Evolutionary conservation across 106 monocot species (phyloP).

Genomic region (Dioscorea zingiberensis): DNA sequence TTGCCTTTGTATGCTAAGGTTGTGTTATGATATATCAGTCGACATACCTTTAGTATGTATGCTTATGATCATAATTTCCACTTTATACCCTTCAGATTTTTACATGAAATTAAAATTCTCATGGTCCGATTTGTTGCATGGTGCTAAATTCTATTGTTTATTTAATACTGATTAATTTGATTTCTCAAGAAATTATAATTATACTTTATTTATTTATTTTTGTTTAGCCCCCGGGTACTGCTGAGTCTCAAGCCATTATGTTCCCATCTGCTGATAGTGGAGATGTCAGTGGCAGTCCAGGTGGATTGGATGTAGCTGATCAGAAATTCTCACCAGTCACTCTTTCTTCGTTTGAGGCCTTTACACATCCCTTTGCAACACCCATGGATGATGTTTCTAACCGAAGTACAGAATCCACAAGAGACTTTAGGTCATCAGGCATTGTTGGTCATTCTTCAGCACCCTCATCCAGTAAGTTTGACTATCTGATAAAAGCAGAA

Average conservation of each 20-base stretch:
- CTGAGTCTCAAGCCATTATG: conserved; percentile 57
- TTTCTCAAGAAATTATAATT: too few species aligned
- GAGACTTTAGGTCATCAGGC: conserved; percentile 29
- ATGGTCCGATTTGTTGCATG: too few species aligned
- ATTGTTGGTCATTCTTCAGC: conserved; percentile 13
- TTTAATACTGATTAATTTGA: too few species aligned
- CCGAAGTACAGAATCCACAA: conserved; percentile 16
- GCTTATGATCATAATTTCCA: too few species aligned
- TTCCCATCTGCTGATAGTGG: conserved; percentile 53
- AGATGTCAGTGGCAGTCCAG: conserved; percentile 44
- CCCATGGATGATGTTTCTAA: conserved; percentile 30
- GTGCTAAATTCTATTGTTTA: too few species aligned
- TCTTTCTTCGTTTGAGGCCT: conserved; percentile 51
- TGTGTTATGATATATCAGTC: too few species aligned
- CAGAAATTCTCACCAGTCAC: conserved; percentile 48
- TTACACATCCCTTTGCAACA: conserved; percentile 24
- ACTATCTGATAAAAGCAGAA: conserved; percentile 71
- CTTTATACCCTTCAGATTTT: too few species aligned
- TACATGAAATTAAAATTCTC: too few species aligned
- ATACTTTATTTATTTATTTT: neutral
- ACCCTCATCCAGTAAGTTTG: conserved; percentile 44
- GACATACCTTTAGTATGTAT: too few species aligned
- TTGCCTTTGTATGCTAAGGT: too few species aligned
- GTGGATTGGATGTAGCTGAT: conserved; percentile 46
- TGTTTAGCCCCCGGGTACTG: conserved; percentile 84